phyloP scores from a whole-genome alignment of 2,329 filamentous ascomycete genomes.

The Calcarisporium arbuscula region DNA sequence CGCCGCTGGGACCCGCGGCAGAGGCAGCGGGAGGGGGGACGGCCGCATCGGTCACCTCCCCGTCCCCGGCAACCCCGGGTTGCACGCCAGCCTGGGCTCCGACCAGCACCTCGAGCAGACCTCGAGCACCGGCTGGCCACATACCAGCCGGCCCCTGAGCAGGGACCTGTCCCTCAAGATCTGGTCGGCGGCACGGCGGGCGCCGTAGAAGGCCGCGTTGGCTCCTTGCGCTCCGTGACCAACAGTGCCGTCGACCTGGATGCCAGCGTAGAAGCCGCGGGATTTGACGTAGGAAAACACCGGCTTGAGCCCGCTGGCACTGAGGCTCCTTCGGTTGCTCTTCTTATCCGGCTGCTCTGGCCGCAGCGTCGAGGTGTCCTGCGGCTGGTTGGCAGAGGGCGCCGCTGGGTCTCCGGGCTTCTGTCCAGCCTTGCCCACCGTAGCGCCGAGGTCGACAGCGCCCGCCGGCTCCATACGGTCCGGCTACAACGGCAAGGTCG shows the following conservation, averaged over 20 bases:
- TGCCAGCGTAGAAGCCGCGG: conserved; percentile 78
- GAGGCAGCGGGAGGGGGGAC: no score
- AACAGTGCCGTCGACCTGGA: conserved; percentile 82
- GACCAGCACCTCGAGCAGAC: conserved; percentile 22
- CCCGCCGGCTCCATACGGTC: conserved; percentile 65
- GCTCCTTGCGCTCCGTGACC: conserved; percentile 82
- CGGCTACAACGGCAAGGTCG: conserved; percentile 70
- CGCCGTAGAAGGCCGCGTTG: conserved; percentile 79
- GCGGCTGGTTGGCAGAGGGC: conserved; percentile 1
- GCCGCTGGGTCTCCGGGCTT: neutral
- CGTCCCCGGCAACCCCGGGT: neutral
- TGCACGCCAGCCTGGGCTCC: conserved; percentile 24
- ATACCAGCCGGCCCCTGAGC: conserved; percentile 17
- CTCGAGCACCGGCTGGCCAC: conserved; percentile 26
- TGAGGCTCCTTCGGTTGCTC: conserved; percentile 22
- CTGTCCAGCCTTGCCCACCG: conserved; percentile 18
- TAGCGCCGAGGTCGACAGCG: conserved; percentile 53
- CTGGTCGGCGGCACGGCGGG: conserved; percentile 39
- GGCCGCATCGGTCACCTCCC: no score
- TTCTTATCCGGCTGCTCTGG: conserved; percentile 17
- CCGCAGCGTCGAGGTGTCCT: conserved; percentile 16
- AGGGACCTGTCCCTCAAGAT: conserved; percentile 40
- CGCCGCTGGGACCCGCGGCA: no score
- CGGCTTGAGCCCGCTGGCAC: conserved; percentile 26
- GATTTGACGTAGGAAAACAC: conserved; percentile 76